Evolutionary conservation across 495 filamentous ascomycete genomes (phyloP).

Genomic region (Aspergillus bertholletiae): DNA sequence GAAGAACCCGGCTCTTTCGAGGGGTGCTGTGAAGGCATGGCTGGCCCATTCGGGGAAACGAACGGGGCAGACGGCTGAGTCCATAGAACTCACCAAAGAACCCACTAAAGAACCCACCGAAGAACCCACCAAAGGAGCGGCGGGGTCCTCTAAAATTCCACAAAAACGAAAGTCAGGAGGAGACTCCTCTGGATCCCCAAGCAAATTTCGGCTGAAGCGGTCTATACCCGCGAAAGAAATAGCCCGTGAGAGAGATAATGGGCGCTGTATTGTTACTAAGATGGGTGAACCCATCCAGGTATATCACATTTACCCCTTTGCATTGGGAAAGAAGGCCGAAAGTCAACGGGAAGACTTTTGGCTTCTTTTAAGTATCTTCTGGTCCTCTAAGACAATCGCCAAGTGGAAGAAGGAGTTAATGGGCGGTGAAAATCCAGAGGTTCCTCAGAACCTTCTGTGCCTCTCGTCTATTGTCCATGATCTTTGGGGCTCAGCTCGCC

Average conservation of each 20-base stretch:
- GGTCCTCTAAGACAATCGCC: background rate
- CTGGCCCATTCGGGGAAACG: too few relatives aligned
- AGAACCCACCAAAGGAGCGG: too few relatives aligned
- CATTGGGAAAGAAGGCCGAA: background rate
- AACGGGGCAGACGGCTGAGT: too few relatives aligned
- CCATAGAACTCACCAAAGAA: too few relatives aligned
- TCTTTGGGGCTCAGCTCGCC: background rate
- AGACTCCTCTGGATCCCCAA: too few relatives aligned
- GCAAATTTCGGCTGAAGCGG: too few relatives aligned
- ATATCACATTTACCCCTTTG: background rate
- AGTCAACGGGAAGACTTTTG: background rate
- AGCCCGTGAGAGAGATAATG: background rate
- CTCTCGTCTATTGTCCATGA: background rate
- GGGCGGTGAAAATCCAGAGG: background rate
- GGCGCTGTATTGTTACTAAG: background rate
- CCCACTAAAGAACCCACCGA: too few relatives aligned
- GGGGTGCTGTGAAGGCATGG: too few relatives aligned
- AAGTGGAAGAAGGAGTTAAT: background rate
- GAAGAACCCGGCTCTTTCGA: too few relatives aligned
- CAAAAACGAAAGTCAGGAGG: too few relatives aligned
- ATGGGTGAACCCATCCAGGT: conserved; percentile 1
- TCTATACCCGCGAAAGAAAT: too few relatives aligned
- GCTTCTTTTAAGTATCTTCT: background rate
- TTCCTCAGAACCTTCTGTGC: background rate
- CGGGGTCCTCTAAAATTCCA: too few relatives aligned